These are phyloP conservation scores for Leishmania major DNA, from an alignment of 208 protist species.

Conservation along the genomic window DNA sequence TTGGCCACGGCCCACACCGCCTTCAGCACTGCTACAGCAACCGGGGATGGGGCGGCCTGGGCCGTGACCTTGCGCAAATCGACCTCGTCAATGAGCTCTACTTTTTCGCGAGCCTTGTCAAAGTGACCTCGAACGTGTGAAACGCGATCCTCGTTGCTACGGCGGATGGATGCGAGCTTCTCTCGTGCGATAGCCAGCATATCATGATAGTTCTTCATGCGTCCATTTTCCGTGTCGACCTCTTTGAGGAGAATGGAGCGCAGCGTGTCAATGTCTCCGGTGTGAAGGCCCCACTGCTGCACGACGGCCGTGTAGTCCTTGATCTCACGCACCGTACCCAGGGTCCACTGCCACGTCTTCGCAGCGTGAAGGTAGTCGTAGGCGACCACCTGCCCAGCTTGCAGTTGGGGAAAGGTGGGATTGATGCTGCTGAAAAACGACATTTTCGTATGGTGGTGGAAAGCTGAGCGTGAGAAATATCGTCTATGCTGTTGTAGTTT, in stretches of 20 bases:
- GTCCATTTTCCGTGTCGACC: conserved; percentile 48
- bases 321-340: conserved; percentile 55
- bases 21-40: conserved; percentile 67
- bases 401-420: conserved; percentile 27
- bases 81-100: conserved; percentile 53
- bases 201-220: conserved; percentile 55
- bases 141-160: conserved; percentile 68
- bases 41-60: conserved; percentile 48
- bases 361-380: conserved; percentile 58
- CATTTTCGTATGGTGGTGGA: conserved; percentile 12
- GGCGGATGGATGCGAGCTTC: conserved; percentile 56
- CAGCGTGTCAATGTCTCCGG: conserved; percentile 46
- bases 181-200: conserved; percentile 51
- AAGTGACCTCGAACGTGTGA: conserved; percentile 39
- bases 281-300: conserved; percentile 61
- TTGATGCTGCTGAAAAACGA: conserved; percentile 27
- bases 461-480: background rate
- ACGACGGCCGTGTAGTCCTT: conserved; percentile 44
- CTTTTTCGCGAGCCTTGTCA: conserved; percentile 33
- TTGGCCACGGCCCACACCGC: conserved; percentile 49
- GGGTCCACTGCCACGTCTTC: conserved; percentile 70
- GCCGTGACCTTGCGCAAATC: conserved; percentile 57
- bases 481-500: background rate
- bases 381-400: conserved; percentile 54
- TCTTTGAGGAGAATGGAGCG: conserved; percentile 55